phyloP scores from a whole-genome alignment of 495 filamentous ascomycete species.

The Evansstolkia leycettana region DNA sequence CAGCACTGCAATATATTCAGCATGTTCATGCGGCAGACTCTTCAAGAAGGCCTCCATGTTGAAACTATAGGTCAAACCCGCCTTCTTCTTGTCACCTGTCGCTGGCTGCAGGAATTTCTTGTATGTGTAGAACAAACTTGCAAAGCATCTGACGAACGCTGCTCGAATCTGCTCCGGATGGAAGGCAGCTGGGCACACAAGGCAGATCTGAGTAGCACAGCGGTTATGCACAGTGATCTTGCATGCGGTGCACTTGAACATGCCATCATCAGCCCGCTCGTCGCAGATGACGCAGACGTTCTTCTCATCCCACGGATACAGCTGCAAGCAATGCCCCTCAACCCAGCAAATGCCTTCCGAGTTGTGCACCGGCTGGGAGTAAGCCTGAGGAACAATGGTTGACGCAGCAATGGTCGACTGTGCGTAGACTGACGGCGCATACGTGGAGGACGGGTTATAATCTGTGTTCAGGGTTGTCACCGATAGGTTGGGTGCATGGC shows the following conservation, averaged over 20 bases:
- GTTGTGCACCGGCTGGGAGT: constrained; percentile 73
- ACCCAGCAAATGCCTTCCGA: constrained; percentile 82
- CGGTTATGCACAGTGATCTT: constrained; percentile 63
- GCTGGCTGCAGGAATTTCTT: constrained; percentile 70
- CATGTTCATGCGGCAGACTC: constrained; percentile 82
- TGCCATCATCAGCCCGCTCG: constrained; percentile 77
- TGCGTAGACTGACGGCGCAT: constrained; percentile 92
- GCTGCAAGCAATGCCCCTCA: constrained; percentile 86
- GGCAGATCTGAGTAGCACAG: constrained; percentile 66
- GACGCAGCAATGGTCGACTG: constrained; percentile 97
- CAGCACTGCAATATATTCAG: constrained; percentile 76
- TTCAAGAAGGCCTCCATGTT: constrained; percentile 89
- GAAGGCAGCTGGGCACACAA: constrained; percentile 87
- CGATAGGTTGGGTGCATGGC: constrained; percentile 69
- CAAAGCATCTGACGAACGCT: constrained; percentile 88
- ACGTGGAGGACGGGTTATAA: constrained; percentile 60
- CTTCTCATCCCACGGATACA: constrained; percentile 51
- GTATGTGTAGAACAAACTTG: constrained; percentile 92
- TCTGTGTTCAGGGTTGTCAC: constrained; percentile 74
- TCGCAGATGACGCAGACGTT: constrained; percentile 77
- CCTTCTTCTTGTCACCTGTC: constrained; percentile 69
- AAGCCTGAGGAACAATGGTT: constrained; percentile 87
- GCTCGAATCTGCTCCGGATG: constrained; percentile 81
- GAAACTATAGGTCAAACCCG: constrained; percentile 79
- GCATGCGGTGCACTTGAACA: constrained; percentile 77